Conservation (phyloP, 78 protist genomes). For the Tieghemostelium lacteum region DNA sequence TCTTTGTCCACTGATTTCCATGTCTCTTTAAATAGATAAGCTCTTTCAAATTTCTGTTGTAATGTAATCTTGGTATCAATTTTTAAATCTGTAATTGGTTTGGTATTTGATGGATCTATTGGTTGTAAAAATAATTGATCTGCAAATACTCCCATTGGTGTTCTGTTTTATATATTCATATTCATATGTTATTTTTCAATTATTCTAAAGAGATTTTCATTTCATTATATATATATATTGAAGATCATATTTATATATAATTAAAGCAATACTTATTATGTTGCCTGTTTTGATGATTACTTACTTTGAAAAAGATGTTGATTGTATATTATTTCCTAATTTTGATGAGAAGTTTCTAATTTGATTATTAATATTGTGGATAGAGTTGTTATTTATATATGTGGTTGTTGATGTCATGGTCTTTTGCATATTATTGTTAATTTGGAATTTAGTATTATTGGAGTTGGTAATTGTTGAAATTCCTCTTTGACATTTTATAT, state of each 20-base stretch:
- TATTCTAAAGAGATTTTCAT: neutral
- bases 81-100: conserved; percentile 59
- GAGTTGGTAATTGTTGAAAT: too few species aligned
- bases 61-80: conserved; percentile 53
- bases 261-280: neutral
- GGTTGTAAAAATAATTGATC: conserved; percentile 78
- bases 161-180: neutral
- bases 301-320: conserved; percentile 31
- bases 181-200: neutral
- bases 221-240: neutral
- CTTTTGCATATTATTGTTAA: too few species aligned
- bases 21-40: conserved; percentile 32
- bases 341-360: conserved; percentile 1
- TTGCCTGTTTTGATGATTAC: neutral
- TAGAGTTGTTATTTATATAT: neutral
- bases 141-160: conserved; percentile 47
- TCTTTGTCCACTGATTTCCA: conserved; percentile 20
- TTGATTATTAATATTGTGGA: neutral
- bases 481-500: too few species aligned
- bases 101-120: conserved; percentile 60
- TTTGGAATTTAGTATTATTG: too few species aligned
- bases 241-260: neutral
- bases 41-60: conserved; percentile 46
- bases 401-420: too few species aligned
- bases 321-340: neutral